Evolutionary conservation across 1,284 basidiomycete species (phyloP).

Genomic region (Leccinum pachyderme): DNA sequence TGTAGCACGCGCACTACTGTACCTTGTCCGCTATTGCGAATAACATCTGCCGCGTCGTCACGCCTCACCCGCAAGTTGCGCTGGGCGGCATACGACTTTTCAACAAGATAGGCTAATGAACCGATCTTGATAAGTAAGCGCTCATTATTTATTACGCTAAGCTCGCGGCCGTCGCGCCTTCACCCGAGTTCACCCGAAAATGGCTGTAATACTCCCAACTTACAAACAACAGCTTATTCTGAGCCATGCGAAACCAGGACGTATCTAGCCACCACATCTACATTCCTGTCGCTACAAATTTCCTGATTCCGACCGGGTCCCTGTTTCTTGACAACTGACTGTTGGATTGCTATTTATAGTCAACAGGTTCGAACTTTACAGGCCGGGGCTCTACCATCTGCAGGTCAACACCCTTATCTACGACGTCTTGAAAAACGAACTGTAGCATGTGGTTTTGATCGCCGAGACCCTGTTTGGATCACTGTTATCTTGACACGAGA

Average conservation of each 20-base stretch:
- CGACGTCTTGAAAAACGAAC: neutral
- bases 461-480: neutral
- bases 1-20: too few species aligned
- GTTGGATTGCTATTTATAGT: neutral
- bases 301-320: neutral
- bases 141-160: too few species aligned
- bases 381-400: neutral
- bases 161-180: too few species aligned
- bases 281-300: too few species aligned
- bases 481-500: neutral
- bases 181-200: constrained; percentile 15
- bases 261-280: too few species aligned
- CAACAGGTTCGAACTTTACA: neutral
- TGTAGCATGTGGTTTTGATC: neutral
- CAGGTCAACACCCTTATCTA: neutral
- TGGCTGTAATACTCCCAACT: neutral
- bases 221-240: neutral
- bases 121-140: too few species aligned
- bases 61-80: too few species aligned
- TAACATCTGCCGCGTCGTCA: too few species aligned
- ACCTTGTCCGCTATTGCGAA: too few species aligned
- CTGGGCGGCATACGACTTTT: too few species aligned
- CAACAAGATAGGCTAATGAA: too few species aligned
- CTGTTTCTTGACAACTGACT: neutral
- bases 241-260: too few species aligned